Base-by-base conservation (phyloP, 176 grass and related monocot genomes). In the Stipa capillata region DNA sequence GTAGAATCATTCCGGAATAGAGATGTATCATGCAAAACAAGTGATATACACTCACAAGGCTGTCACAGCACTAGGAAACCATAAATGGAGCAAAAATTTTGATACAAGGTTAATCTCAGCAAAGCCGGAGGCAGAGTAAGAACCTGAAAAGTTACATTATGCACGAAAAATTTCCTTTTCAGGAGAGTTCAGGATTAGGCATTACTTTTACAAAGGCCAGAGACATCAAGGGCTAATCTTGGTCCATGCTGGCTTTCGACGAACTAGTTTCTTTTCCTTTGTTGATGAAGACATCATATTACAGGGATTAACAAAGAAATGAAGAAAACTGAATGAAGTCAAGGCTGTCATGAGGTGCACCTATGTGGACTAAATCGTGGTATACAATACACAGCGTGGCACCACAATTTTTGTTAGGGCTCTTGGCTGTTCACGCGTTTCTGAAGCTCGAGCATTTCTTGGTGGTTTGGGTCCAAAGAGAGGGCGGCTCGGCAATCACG, bases 371-470 rank as follows among this genome's bases (percentile, higher is more conserved):
- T 49, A 57, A 76, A 76, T 69, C 31, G 13, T 57, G 47, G 79
- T 45, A 78, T 73, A 65, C 27, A 82, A 44, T 31, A 69, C 45
- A 65, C 71, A 66, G 74, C 42, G 72, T 49, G 29, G 48, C 84
- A 67, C 82, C 80, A 78, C 39, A n/a, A n/a, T n/a, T 33, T 50
- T 62, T 8, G 69, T 88, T 59, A 97, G 53, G 82, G 86, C 52
- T 97, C 94, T 88, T 92, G 94, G 82, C 77, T 97, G 86, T 94
- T 84, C 59, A 97, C 91, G 2, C 94, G 86, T 81, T 88, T 91
- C 65, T 90, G 94, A 86, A 97, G 91, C 72, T 97, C 94, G 2
- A 97, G 72, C 89, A 97, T 97, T 58, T 97, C 94, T 78, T 94
- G 94, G 76, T 94, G 91, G 32, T 91, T 97, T 2, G 94, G 91